phyloP scores from a whole-genome alignment of 192 early-diverging fungal species.

The Coemansia sp. region DNA sequence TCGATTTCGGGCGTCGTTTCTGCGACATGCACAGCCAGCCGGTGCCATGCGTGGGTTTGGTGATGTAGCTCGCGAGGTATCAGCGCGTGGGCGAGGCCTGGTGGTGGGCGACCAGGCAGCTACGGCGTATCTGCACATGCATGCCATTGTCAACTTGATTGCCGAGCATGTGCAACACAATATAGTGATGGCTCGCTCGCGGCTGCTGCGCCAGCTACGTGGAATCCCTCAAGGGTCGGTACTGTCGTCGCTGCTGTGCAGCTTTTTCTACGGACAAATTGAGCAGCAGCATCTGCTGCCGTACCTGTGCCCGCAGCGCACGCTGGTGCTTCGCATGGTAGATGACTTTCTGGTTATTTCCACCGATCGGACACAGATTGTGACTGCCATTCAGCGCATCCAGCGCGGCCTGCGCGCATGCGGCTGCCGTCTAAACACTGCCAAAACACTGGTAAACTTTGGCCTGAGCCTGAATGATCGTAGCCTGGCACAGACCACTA shows the following conservation, averaged over 20 bases:
- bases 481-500: slow-evolving; percentile 22
- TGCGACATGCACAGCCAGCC: slow-evolving; percentile 21
- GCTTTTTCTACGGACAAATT: slow-evolving; percentile 76
- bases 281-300: slow-evolving; percentile 58
- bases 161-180: slow-evolving; percentile 67
- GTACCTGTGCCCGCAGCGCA: slow-evolving; percentile 34
- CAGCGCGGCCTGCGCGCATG: slow-evolving; percentile 61
- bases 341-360: slow-evolving; percentile 87
- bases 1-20: slow-evolving; percentile 20
- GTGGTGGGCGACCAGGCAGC: slow-evolving; percentile 73
- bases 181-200: slow-evolving; percentile 60
- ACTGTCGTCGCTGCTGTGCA: slow-evolving; percentile 85
- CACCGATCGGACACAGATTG: slow-evolving; percentile 49
- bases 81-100: slow-evolving; percentile 54
- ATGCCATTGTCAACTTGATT: slow-evolving; percentile 53
- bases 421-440: slow-evolving; percentile 71
- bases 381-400: slow-evolving; percentile 60
- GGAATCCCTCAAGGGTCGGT: slow-evolving; percentile 94
- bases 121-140: slow-evolving; percentile 55
- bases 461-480: slow-evolving; percentile 45
- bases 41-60: slow-evolving; percentile 51
- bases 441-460: slow-evolving; percentile 82
- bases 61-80: slow-evolving; percentile 50
- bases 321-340: slow-evolving; percentile 71
- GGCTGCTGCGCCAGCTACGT: slow-evolving; percentile 63